Conservation (phyloP, 2,329 filamentous ascomycete genomes). For the Pseudogymnoascus sp. region DNA sequence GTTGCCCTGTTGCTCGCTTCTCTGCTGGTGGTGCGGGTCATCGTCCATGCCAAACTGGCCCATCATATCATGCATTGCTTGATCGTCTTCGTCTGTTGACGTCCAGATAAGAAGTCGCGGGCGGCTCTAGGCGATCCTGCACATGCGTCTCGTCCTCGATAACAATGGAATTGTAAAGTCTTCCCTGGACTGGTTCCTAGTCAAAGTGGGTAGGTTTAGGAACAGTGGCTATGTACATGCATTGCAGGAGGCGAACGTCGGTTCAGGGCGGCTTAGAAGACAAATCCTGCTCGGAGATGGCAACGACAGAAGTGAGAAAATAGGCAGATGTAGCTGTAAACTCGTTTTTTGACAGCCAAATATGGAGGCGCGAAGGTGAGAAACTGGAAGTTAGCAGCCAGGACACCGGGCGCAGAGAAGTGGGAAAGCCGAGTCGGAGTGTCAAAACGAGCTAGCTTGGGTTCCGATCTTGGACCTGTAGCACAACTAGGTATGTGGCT, state of each 20-base stretch:
- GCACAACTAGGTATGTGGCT: not conserved
- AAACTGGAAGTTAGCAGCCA: not conserved
- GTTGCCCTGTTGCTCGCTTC: constrained; percentile 37
- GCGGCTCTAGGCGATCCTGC: not conserved
- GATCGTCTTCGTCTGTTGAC: not conserved
- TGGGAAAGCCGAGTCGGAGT: constrained; percentile 6
- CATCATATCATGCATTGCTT: constrained; percentile 31
- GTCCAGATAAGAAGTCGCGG: not conserved
- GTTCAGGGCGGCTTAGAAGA: not conserved
- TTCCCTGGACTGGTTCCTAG: not conserved
- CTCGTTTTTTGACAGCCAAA: not conserved
- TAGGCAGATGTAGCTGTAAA: not conserved
- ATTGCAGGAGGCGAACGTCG: not conserved
- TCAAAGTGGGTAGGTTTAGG: not conserved
- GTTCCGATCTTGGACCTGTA: not conserved
- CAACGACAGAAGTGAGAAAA: not conserved
- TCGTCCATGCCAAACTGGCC: constrained; percentile 29
- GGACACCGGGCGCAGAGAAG: not conserved
- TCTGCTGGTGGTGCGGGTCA: constrained; percentile 26
- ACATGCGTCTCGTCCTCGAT: not conserved
- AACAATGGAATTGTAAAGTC: not conserved
- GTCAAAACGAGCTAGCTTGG: not conserved
- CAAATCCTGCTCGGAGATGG: not conserved
- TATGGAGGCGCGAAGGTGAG: not conserved
- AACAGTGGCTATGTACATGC: not conserved